Evolutionary conservation across 768 basidiomycete species (phyloP), one percentile per base, ranked within the genome.

Genomic region (Lyophyllum shimeji): DNA sequence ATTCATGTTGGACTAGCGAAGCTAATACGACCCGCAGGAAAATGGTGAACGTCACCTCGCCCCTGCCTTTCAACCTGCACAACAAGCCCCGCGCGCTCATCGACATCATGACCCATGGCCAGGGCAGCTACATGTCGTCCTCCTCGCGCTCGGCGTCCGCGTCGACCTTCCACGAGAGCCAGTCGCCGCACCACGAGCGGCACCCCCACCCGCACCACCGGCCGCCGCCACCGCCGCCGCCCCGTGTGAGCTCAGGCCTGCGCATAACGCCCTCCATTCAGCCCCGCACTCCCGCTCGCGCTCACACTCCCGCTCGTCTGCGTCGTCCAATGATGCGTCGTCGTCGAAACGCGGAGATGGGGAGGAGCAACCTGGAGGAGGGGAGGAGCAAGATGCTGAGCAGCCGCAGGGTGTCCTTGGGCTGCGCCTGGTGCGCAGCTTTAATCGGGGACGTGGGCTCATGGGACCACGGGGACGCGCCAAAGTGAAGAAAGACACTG

Each of bases 41-140:
- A 74, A 86, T 86, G 84, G 83, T 86, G 59, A 85, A 84, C 53
- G 78, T 86, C 8, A 77, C 78, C 52, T 76, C 79, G 1, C 74
- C 73, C 6, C 72, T 80, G 18, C 84, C 84, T 0, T 85, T 86
- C 70, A 81, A 82, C 63, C 71, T 85, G 7, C 79, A 79, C 67
- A 81, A 80, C 66, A 70, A 72, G 52, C 63, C 61, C 13, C 61
- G 66, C 5, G 61, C 57, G 0, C 51, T 56, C 1, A 54, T 66
- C 25, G 67, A 68, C 49, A 40, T 53, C 17, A 55, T 58, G 56
- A 8, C 42, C 8, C 56, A 46, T 25, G 53, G 56, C 8, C 56
- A 46, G 33, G 53, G 56, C 8, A 60, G 50, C 39, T 49, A 55
- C 47, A 55, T 69, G 3, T 67, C 68, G 13, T 60, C 65, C 3